Percentiles rank a stretch among this genome's conserved stretches.
Evolutionary conservation across 352 stramenopile species (phyloP).

Genomic region (Phytophthora multivora): DNA sequence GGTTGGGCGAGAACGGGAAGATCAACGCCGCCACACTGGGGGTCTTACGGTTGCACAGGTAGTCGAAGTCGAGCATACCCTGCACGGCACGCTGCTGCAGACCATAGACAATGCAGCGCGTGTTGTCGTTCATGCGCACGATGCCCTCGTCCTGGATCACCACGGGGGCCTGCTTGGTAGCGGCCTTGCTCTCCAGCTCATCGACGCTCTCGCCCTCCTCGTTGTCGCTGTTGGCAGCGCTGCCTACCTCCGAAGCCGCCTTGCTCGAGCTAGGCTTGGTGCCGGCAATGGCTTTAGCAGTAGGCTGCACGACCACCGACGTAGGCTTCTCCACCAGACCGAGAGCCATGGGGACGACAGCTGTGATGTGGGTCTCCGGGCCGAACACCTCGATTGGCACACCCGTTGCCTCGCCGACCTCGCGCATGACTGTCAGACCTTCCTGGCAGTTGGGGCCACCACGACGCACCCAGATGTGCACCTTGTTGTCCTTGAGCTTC

Average conservation of each 20-base stretch:
- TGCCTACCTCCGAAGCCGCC: conserved; percentile 28
- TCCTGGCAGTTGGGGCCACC: conserved; percentile 97
- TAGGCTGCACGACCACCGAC: conserved; percentile 15
- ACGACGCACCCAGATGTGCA: conserved; percentile 95
- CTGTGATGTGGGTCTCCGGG: conserved; percentile 96
- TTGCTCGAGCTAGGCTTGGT: conserved; percentile 31
- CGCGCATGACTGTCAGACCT: conserved; percentile 93
- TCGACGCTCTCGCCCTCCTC: conserved; percentile 34
- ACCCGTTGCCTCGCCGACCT: conserved; percentile 86
- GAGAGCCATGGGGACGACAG: conserved; percentile 93
- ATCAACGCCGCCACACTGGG: conserved; percentile 95
- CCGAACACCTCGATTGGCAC: conserved; percentile 96
- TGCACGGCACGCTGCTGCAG: conserved; percentile 94
- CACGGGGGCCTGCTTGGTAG: conserved; percentile 36
- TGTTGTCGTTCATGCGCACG: conserved; percentile 87
- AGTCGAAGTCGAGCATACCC: conserved; percentile 98
- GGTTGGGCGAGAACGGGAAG: conserved; percentile 95
- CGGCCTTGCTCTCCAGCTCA: conserved; percentile 39
- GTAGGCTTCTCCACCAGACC: conserved; percentile 81
- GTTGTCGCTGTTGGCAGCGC: conserved; percentile 43
- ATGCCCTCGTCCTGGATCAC: conserved; percentile 86
- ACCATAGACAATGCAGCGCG: conserved; percentile 95
- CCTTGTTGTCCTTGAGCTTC: conserved; percentile 90
- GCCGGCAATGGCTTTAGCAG: conserved; percentile 26
- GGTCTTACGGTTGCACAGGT: conserved; percentile 95